Evolutionary conservation across 176 grass and related monocot species (phyloP).

Genomic region (Eragrostis curvula): DNA sequence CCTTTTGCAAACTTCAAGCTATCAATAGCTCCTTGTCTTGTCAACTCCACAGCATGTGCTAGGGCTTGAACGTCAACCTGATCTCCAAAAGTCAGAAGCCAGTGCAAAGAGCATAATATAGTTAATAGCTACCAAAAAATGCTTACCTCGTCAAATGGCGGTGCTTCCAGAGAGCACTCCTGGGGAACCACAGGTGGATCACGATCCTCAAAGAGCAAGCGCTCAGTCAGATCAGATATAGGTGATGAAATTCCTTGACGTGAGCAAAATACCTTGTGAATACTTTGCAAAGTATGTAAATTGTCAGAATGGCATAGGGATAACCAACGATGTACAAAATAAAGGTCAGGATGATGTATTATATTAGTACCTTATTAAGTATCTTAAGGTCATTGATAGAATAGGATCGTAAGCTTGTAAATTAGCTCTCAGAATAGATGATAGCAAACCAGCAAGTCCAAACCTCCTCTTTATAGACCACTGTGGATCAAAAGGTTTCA

Average conservation of each 20-base stretch:
- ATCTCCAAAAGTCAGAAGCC: constrained; percentile 50
- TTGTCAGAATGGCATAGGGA: constrained; percentile 30
- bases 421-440: constrained; percentile 88
- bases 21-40: constrained; percentile 94
- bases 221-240: constrained; percentile 87
- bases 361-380: constrained; percentile 85
- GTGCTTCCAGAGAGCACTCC: constrained; percentile 77
- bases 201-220: constrained; percentile 86
- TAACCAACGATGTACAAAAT: constrained; percentile 25
- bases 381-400: constrained; percentile 89
- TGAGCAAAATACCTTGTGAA: constrained; percentile 87
- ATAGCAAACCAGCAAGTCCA: constrained; percentile 91
- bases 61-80: constrained; percentile 99
- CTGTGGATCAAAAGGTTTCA: constrained; percentile 53
- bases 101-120: constrained; percentile 19
- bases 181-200: constrained; percentile 79
- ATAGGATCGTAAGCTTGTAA: constrained; percentile 96
- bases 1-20: constrained; percentile 99
- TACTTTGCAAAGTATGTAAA: constrained; percentile 62
- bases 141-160: constrained; percentile 94
- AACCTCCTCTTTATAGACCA: constrained; percentile 88
- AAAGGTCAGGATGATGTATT: constrained; percentile 25
- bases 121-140: constrained; percentile 27
- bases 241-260: constrained; percentile 88
- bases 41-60: constrained; percentile 94